These are phyloP conservation scores for Rutstroemia sp. DNA, from an alignment of 2,329 filamentous ascomycete species.

Conservation along the genomic window DNA sequence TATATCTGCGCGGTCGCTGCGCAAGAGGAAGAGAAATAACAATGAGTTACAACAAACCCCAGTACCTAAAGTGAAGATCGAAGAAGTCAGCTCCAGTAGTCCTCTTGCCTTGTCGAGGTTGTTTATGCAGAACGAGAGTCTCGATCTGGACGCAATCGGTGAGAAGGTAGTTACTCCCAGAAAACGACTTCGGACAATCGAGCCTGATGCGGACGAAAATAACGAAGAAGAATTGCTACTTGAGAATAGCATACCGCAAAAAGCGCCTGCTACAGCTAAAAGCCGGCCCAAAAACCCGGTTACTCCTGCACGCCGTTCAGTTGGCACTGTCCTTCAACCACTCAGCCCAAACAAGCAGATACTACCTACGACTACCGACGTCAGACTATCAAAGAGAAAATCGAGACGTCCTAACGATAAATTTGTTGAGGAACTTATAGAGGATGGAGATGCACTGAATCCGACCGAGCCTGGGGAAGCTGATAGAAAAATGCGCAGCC, in stretches of 20 bases:
- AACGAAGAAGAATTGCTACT: background rate
- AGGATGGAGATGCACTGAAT: conserved; percentile 19
- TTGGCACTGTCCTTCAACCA: conserved; percentile 18
- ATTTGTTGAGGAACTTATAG: conserved; percentile 15
- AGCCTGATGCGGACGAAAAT: background rate
- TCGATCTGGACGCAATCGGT: conserved; percentile 32
- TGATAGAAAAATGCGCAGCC: background rate
- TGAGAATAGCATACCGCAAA: background rate
- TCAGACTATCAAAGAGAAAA: conserved; percentile 13
- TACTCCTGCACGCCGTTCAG: conserved; percentile 5
- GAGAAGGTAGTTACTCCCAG: conserved; percentile 29
- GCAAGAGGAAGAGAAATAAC: conserved; percentile 21
- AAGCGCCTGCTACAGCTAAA: background rate
- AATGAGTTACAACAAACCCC: conserved; percentile 7
- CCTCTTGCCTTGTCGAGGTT: conserved; percentile 19
- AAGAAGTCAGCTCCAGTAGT: conserved; percentile 23
- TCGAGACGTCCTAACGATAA: conserved; percentile 12
- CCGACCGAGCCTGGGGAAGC: background rate
- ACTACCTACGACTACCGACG: conserved; percentile 18
- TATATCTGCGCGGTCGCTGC: conserved; percentile 19
- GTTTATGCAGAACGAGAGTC: conserved; percentile 23
- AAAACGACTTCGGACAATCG: conserved; percentile 20
- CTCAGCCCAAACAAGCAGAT: conserved; percentile 24
- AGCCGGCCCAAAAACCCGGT: background rate
- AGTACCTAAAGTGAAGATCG: conserved; percentile 22